Conservation (phyloP, 495 filamentous ascomycete genomes). For the Sabuloglossum arenarium region DNA sequence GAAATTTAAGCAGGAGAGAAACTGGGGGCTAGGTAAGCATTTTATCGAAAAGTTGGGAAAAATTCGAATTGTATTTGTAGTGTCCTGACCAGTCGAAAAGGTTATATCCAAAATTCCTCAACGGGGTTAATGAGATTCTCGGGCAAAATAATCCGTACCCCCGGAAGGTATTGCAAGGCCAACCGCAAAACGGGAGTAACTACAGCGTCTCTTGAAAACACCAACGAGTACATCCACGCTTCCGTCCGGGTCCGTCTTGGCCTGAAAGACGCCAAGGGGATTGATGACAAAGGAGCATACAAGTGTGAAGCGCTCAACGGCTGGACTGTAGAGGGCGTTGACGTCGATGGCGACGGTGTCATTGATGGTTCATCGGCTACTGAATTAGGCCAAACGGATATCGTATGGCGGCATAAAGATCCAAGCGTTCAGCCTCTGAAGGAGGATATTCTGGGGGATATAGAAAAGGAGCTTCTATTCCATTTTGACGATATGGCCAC, state of each 20-base stretch:
- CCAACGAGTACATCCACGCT: slow-evolving; percentile 6
- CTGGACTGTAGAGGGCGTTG: not conserved
- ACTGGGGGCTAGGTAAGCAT: not conserved
- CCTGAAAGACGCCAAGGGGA: slow-evolving; percentile 1
- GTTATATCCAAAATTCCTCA: slow-evolving; percentile 1
- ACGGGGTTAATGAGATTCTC: not conserved
- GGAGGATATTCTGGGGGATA: not conserved
- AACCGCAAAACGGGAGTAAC: not conserved
- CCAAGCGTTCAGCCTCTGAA: not conserved
- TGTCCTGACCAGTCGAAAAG: not conserved
- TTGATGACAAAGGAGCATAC: slow-evolving; percentile 3
- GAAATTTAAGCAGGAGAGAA: not conserved
- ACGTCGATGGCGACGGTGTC: slow-evolving; percentile 1
- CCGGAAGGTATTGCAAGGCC: not conserved
- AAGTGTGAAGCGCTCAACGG: slow-evolving; percentile 3
- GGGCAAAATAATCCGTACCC: slow-evolving; percentile 1
- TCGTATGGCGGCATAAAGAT: not conserved
- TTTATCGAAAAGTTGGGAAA: not conserved
- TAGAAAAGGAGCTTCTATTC: not conserved
- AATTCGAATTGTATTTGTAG: not conserved
- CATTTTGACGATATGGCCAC: not conserved
- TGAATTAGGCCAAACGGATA: not conserved
- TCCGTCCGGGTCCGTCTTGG: slow-evolving; percentile 3
- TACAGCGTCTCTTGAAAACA: slow-evolving; percentile 1
- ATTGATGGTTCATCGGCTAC: not conserved